A percentile compares a stretch with the other conserved stretches of the same genome.
phyloP scores from a whole-genome alignment of 371 early-diverging fungal species.

The Rhizopus arrhizus region DNA sequence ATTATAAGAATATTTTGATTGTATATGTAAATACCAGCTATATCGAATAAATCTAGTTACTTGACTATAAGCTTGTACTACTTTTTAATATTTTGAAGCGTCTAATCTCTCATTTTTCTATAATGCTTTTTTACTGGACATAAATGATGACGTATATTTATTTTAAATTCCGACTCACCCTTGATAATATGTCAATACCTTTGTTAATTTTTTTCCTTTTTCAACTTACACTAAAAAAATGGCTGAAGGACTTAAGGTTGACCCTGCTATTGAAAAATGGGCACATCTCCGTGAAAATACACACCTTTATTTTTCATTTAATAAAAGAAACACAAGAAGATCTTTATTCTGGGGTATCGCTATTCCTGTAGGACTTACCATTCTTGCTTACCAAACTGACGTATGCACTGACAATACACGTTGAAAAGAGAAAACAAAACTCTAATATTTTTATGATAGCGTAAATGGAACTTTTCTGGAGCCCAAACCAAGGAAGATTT shows the following conservation, averaged over 20 bases:
- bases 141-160: too few species aligned
- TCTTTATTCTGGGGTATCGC: conserved; percentile 53
- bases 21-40: background rate
- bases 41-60: background rate
- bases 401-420: conserved; percentile 21
- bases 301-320: conserved; percentile 59
- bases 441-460: conserved; percentile 26
- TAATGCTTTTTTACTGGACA: too few species aligned
- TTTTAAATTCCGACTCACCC: too few species aligned
- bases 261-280: conserved; percentile 71
- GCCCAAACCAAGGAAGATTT: conserved; percentile 49
- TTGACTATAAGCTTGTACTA: background rate
- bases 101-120: too few species aligned
- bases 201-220: conserved; percentile 8
- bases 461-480: conserved; percentile 52
- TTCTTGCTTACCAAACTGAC: conserved; percentile 51
- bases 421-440: background rate
- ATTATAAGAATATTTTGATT: background rate
- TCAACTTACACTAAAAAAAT: conserved; percentile 21
- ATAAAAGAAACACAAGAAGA: conserved; percentile 49
- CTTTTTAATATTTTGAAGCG: background rate
- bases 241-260: conserved; percentile 49
- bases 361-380: conserved; percentile 58
- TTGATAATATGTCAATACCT: background rate
- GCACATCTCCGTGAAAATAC: conserved; percentile 67